phyloP scores from a whole-genome alignment of 768 basidiomycete genomes.

The Brasilioporus rufonigricans region DNA sequence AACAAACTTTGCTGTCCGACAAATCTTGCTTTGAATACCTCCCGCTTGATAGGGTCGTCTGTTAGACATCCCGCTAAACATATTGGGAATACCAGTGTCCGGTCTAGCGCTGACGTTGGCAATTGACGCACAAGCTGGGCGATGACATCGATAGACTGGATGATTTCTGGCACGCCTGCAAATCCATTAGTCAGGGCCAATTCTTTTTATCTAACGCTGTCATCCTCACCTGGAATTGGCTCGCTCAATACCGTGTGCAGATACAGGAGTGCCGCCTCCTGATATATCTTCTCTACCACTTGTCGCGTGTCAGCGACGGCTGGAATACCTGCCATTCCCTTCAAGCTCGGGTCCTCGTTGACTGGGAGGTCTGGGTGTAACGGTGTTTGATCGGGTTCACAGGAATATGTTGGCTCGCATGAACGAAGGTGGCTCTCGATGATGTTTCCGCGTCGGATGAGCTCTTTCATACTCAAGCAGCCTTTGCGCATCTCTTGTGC shows the following conservation, averaged over 20 bases:
- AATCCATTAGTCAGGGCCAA: conserved; percentile 2
- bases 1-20: conserved; percentile 53
- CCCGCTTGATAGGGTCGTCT: conserved; percentile 56
- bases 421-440: conserved; percentile 66
- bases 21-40: conserved; percentile 57
- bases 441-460: conserved; percentile 67
- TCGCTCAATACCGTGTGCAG: conserved; percentile 71
- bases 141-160: conserved; percentile 51
- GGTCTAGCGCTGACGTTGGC: conserved; percentile 59
- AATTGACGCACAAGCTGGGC: conserved; percentile 53
- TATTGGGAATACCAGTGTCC: conserved; percentile 68
- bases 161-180: conserved; percentile 72
- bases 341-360: conserved; percentile 15
- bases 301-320: conserved; percentile 45
- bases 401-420: conserved; percentile 31
- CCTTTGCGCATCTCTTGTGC: conserved; percentile 58
- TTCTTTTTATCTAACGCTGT: neutral
- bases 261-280: conserved; percentile 64
- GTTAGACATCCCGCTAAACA: conserved; percentile 74
- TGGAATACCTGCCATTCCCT: conserved; percentile 30
- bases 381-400: conserved; percentile 34
- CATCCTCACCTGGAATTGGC: conserved; percentile 60
- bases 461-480: conserved; percentile 69
- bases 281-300: conserved; percentile 55
- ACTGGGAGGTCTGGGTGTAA: conserved; percentile 41